Evolutionary conservation across 1,139 yeast species (phyloP).

Genomic region (Protomyces lactucae-debilis): DNA sequence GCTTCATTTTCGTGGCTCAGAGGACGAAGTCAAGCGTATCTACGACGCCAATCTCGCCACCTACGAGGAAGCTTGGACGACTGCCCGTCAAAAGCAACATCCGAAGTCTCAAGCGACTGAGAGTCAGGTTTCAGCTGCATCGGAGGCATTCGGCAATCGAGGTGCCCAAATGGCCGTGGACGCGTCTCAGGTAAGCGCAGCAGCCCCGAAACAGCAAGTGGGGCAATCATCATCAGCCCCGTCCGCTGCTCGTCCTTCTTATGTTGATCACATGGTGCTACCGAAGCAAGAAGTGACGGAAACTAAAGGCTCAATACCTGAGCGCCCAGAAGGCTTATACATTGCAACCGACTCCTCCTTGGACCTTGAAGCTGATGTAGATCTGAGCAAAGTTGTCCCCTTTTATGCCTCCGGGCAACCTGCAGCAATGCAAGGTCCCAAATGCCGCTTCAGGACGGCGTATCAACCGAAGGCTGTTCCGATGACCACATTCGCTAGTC

Average conservation of each 20-base stretch:
- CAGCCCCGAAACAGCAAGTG: too few relatives aligned
- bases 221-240: too few relatives aligned
- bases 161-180: background rate
- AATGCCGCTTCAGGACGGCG: background rate
- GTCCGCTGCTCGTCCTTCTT: too few relatives aligned
- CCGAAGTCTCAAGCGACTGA: background rate
- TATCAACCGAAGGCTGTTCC: background rate
- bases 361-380: background rate
- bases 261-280: too few relatives aligned
- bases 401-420: background rate
- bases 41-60: slow-evolving; percentile 1
- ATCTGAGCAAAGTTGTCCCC: background rate
- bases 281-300: too few relatives aligned
- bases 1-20: slow-evolving; percentile 8
- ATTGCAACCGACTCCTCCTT: background rate
- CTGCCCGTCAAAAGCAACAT: background rate
- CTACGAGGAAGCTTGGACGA: slow-evolving; percentile 24
- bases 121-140: background rate
- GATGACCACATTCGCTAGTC: background rate
- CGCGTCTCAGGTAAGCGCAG: background rate
- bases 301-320: too few relatives aligned
- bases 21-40: background rate
- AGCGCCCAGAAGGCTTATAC: too few relatives aligned
- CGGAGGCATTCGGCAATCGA: background rate
- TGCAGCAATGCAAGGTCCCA: background rate